Conservation (phyloP, 306 rosid species). For the Citrullus amarus region DNA sequence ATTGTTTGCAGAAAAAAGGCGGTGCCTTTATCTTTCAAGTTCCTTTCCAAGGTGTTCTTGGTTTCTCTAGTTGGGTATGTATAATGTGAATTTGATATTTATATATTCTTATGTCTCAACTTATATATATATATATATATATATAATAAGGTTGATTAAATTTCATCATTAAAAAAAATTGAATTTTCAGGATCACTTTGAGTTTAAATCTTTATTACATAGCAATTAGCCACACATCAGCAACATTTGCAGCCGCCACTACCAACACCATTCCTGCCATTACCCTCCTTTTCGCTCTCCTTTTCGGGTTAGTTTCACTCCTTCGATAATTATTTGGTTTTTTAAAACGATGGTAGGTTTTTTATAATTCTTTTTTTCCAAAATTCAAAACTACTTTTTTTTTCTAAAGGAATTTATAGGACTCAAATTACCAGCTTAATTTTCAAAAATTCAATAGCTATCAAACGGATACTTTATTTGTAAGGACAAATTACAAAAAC, state of each 20-base stretch:
- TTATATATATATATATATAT: too few relatives aligned
- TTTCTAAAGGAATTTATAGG: too few relatives aligned
- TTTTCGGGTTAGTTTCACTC: conserved; percentile 28
- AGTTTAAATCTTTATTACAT: conserved; percentile 72
- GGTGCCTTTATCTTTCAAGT: conserved; percentile 46
- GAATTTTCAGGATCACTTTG: conserved; percentile 44
- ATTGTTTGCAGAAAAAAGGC: conserved; percentile 39
- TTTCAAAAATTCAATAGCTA: too few relatives aligned
- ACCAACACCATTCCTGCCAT: conserved; percentile 73
- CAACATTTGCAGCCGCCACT: conserved; percentile 87
- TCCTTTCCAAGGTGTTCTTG: conserved; percentile 59
- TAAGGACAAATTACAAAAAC: too few relatives aligned
- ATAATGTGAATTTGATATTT: not conserved
- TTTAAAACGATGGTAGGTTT: too few relatives aligned
- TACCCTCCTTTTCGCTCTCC: conserved; percentile 57
- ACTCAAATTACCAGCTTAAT: too few relatives aligned
- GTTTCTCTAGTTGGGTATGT: conserved; percentile 71
- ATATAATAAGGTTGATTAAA: too few relatives aligned
- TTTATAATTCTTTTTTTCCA: too few relatives aligned
- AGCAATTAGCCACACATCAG: conserved; percentile 64
- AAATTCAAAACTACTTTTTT: too few relatives aligned
- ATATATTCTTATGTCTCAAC: not conserved
- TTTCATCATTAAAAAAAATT: not conserved
- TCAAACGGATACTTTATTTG: too few relatives aligned
- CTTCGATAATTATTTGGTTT: too few relatives aligned